A percentile compares a stretch with the other conserved stretches of the same genome.
Conservation (phyloP, 805 yeast genomes). For the Metschnikowia peoriensis region DNA sequence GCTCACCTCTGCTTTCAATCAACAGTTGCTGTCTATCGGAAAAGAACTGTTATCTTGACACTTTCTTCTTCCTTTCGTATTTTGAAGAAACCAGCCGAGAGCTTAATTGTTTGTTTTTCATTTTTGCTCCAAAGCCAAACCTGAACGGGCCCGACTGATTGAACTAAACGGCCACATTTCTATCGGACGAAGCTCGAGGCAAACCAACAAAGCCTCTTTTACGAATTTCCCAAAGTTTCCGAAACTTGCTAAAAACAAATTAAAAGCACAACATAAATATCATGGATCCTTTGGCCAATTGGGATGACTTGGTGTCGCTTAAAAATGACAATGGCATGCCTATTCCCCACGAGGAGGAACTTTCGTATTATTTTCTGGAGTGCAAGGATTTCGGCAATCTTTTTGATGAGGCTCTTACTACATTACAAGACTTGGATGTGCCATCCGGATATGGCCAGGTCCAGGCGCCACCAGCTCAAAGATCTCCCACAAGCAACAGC, state of each 20-base stretch:
- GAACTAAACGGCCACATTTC: no score
- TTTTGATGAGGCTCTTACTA: conserved; percentile 54
- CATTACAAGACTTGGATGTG: conserved; percentile 62
- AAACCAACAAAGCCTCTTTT: no score
- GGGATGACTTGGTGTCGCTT: conserved; percentile 29
- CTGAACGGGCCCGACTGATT: no score
- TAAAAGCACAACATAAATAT: conserved; percentile 16
- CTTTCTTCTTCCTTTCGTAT: no score
- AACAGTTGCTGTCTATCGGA: no score
- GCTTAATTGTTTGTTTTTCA: no score
- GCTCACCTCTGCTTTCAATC: no score
- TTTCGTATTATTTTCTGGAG: conserved; percentile 43
- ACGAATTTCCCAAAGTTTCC: background rate
- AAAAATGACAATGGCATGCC: conserved; percentile 24
- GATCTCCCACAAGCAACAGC: conserved; percentile 4
- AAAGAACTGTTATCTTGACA: no score
- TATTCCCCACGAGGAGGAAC: conserved; percentile 48
- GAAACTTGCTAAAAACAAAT: background rate
- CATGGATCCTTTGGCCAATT: conserved; percentile 25
- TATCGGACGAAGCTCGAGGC: no score
- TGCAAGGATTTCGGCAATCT: conserved; percentile 54
- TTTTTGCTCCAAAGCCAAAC: no score
- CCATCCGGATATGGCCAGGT: conserved; percentile 42
- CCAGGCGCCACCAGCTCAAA: conserved; percentile 9
- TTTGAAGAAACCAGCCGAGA: no score